phyloP scores from a whole-genome alignment of 2,329 filamentous ascomycete genomes.

The Biscogniauxia marginata region DNA sequence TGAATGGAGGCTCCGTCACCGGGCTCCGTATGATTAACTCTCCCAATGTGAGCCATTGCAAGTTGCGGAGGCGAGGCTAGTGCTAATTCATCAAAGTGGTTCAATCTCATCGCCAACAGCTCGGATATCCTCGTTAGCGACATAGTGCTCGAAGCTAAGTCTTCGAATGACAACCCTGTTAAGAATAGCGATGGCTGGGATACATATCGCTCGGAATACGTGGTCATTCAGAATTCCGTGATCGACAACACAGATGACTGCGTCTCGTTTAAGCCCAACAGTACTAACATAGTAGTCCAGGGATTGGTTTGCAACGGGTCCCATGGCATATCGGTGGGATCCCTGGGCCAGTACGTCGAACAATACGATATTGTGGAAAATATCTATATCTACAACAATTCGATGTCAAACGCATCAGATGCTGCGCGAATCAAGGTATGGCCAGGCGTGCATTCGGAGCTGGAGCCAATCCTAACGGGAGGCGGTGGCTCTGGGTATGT shows the following conservation, averaged over 20 bases:
- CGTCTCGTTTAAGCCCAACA: conserved; percentile 73
- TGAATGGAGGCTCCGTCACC: conserved; percentile 15
- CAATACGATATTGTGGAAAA: conserved; percentile 68
- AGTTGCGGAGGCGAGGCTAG: not conserved
- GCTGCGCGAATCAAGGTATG: conserved; percentile 74
- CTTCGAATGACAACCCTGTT: conserved; percentile 49
- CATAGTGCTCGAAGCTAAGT: conserved; percentile 55
- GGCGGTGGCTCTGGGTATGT: conserved; percentile 62
- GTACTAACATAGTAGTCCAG: conserved; percentile 66
- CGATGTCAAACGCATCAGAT: conserved; percentile 59
- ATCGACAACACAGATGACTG: conserved; percentile 69
- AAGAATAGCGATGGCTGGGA: conserved; percentile 66
- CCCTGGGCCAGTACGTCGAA: conserved; percentile 63
- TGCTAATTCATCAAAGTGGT: conserved; percentile 45
- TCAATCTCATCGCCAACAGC: conserved; percentile 65
- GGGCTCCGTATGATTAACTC: conserved; percentile 19
- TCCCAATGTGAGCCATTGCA: conserved; percentile 11
- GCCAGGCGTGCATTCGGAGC: conserved; percentile 55
- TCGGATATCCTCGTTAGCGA: conserved; percentile 62
- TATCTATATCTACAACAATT: conserved; percentile 61
- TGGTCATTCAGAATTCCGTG: conserved; percentile 66
- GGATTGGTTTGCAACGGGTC: conserved; percentile 67
- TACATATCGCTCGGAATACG: conserved; percentile 58
- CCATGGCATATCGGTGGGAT: conserved; percentile 72
- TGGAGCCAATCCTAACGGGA: conserved; percentile 61